Conservation (phyloP, 164 flowering plant genomes). For the Aristolochia fimbriata region DNA sequence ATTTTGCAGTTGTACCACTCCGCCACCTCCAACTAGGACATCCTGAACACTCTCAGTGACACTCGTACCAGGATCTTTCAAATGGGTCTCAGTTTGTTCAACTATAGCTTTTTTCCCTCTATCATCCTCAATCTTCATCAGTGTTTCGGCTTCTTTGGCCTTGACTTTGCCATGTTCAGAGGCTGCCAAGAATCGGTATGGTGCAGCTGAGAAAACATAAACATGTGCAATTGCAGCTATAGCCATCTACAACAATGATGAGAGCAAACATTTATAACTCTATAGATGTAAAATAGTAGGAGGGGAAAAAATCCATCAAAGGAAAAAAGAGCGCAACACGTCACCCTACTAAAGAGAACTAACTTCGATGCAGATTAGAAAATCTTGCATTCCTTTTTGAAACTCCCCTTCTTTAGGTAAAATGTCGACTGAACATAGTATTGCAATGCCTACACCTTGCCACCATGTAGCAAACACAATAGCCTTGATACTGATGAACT, state of each 20-base stretch:
- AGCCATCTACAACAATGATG: constrained; percentile 50
- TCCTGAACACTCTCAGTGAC: constrained; percentile 79
- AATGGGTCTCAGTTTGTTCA: constrained; percentile 43
- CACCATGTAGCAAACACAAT: constrained; percentile 97
- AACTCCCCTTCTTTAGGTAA: constrained; percentile 51
- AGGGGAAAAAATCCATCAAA: not conserved
- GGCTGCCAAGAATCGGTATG: constrained; percentile 40
- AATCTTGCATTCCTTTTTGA: constrained; percentile 65
- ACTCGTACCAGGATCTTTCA: constrained; percentile 75
- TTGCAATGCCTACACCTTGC: constrained; percentile 90
- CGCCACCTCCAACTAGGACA: constrained; percentile 54
- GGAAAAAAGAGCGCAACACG: too few species aligned
- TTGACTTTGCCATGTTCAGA: constrained; percentile 33
- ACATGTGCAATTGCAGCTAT: constrained; percentile 81
- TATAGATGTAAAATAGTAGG: not conserved
- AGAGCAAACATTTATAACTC: not conserved
- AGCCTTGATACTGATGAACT: constrained; percentile 91
- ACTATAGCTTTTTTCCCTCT: constrained; percentile 32
- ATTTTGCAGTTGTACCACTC: constrained; percentile 26
- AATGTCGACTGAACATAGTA: constrained; percentile 44
- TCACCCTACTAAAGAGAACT: constrained; percentile 9
- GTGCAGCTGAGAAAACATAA: constrained; percentile 64
- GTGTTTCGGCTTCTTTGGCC: constrained; percentile 31
- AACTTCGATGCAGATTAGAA: constrained; percentile 86
- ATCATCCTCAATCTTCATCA: constrained; percentile 31